phyloP scores from a whole-genome alignment of 1,139 yeast species.

The Protomyces arabidopsidicola region DNA sequence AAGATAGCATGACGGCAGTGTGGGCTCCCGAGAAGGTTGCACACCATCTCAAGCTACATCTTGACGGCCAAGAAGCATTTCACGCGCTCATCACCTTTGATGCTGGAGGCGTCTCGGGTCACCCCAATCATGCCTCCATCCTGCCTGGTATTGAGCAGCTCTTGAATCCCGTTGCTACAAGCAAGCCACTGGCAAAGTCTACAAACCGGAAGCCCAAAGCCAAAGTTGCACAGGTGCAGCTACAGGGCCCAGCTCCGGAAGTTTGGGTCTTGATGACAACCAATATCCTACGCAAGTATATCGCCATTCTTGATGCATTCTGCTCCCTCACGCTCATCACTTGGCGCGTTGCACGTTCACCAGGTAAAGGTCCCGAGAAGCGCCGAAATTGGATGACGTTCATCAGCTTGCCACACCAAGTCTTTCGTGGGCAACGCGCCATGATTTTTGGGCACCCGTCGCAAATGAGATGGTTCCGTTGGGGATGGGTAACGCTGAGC shows the following conservation, averaged over 20 bases:
- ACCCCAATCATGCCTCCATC: conserved; percentile 70
- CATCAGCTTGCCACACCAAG: conserved; percentile 54
- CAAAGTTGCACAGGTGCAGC: not conserved
- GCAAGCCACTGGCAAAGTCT: not conserved
- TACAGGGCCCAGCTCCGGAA: not conserved
- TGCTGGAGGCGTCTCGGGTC: conserved; percentile 72
- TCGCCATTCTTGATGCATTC: conserved; percentile 38
- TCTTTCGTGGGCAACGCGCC: conserved; percentile 60
- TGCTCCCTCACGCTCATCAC: conserved; percentile 32
- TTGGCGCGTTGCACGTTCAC: conserved; percentile 8
- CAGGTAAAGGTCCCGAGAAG: conserved; percentile 17
- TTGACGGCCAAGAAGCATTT: conserved; percentile 1
- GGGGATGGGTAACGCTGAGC: conserved; percentile 77
- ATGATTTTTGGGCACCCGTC: conserved; percentile 81
- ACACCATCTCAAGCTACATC: not conserved
- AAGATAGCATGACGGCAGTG: conserved; percentile 65
- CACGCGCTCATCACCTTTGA: conserved; percentile 67
- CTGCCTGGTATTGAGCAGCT: conserved; percentile 29
- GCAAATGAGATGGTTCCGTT: conserved; percentile 95
- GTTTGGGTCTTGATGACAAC: conserved; percentile 41
- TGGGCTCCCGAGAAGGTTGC: conserved; percentile 57
- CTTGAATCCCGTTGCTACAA: conserved; percentile 30
- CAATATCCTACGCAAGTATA: conserved; percentile 42
- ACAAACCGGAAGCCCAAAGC: not conserved
- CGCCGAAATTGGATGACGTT: conserved; percentile 35